Base-by-base conservation (phyloP, 31 red algal genomes). In the Bonnemaisonia californica region DNA sequence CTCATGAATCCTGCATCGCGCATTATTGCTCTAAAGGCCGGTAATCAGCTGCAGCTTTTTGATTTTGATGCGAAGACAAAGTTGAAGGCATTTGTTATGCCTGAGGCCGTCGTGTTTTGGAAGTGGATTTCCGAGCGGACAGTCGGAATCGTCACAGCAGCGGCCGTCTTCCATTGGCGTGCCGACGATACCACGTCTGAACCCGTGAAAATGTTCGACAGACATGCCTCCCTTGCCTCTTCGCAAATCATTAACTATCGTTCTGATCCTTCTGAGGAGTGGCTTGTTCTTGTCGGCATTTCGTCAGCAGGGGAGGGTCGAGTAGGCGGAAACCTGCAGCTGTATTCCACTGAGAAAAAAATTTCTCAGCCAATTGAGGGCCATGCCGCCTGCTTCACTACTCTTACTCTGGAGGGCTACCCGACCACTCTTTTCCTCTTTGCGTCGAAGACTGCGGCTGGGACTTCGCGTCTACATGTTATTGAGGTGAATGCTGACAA, bases 211-310 rank as follows among this genome's bases (percentile, higher is more conserved):
- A 83, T 99, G 64, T 99, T 96, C 80, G 94, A 95, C 42, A 85
- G 97, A 1, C 97, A 99, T 65, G 74, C 65, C 12, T 84, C 88
- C 32, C 80, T 99, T 41, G 54, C 85, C 18, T 73, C 84, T 29
- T 73, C 90, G 37, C 97, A 99, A 74, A 92, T 99, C 75, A 99
- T 99, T 47, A 96, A 94, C 65, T 94, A 96, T 48, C 84, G 87
- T 21, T 69, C 94, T 8, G 91, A 89, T 82, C 79, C 85, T 2
- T 63, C 82, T 27, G 90, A 96, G 32, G 85, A 95, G 62, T 99
- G 97, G 97, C 71, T 94, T 18, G 92, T 91, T 0, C 63, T 99
- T 30, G 92, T 94, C 4, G 97, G 97, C 48, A 98, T 96, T 76
- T 89, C 92, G 11, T 60, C 71, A 19, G 62, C 40, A 47, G 91